These are phyloP conservation scores for Quercus aquifolioides DNA, from an alignment of 306 rosid genomes.

Conservation along the genomic window DNA sequence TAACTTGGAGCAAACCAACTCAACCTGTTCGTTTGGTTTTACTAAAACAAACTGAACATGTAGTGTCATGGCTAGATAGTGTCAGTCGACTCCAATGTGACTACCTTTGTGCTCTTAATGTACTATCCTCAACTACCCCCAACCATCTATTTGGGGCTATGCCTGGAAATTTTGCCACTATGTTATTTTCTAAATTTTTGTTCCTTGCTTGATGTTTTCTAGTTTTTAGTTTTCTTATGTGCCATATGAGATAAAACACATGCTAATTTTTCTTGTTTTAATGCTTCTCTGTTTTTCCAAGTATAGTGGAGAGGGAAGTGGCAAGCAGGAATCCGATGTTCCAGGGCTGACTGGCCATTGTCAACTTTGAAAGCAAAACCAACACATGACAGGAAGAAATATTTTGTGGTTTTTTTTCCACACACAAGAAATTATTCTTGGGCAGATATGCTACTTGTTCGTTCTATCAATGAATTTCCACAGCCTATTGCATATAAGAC, in stretches of 20 bases:
- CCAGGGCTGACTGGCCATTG: constrained; percentile 95
- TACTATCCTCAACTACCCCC: neutral
- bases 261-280: constrained; percentile 28
- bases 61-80: constrained; percentile 6
- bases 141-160: neutral
- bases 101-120: neutral
- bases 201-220: neutral
- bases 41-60: neutral
- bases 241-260: neutral
- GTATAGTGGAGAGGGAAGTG: constrained; percentile 97
- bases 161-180: neutral
- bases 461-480: constrained; percentile 72
- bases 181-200: neutral
- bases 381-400: constrained; percentile 87
- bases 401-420: constrained; percentile 87
- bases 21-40: neutral
- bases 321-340: constrained; percentile 96
- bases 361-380: constrained; percentile 96
- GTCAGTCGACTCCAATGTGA: constrained; percentile 3
- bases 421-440: constrained; percentile 89
- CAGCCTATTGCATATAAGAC: constrained; percentile 82
- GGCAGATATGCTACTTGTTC: constrained; percentile 87
- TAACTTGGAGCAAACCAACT: neutral
- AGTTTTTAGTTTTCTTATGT: constrained; percentile 7
- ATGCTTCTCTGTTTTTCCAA: constrained; percentile 29